Conservation (phyloP, 2,329 filamentous ascomycete species). For the Colletotrichum orchidophilum region DNA sequence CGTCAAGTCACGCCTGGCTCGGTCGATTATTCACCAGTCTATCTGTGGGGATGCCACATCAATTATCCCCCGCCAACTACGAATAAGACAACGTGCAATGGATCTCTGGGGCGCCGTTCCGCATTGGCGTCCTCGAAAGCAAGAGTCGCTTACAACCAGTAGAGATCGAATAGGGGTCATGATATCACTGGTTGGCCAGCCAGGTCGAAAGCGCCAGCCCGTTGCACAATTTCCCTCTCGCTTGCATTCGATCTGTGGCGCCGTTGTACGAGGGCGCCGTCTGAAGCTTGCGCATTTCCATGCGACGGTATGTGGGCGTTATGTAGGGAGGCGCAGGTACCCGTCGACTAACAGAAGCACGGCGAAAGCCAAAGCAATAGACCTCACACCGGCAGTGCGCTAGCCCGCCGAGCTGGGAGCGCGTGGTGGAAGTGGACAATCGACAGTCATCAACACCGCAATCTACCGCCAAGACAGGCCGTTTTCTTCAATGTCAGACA, state of each 20-base stretch:
- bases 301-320: background rate
- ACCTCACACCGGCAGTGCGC: constrained; percentile 5
- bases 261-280: constrained; percentile 4
- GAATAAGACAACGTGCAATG: background rate
- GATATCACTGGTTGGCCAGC: background rate
- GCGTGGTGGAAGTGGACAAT: background rate
- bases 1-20: too few species aligned
- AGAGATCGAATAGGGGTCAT: background rate
- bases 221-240: background rate
- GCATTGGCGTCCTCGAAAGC: background rate
- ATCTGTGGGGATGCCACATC: background rate
- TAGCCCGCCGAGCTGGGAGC: constrained; percentile 1
- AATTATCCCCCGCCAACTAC: background rate
- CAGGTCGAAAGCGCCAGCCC: constrained; percentile 7
- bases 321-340: constrained; percentile 29
- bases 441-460: background rate
- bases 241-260: constrained; percentile 19
- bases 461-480: constrained; percentile 8
- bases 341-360: constrained; percentile 14
- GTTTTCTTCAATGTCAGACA: constrained; percentile 13
- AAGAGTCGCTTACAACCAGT: background rate
- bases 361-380: constrained; percentile 26
- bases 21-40: background rate
- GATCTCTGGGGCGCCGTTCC: too few species aligned
- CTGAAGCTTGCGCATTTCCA: background rate